These are phyloP conservation scores for Paragyromitra xinjiangensis DNA, from an alignment of 495 filamentous ascomycete species.

Conservation along the genomic window DNA sequence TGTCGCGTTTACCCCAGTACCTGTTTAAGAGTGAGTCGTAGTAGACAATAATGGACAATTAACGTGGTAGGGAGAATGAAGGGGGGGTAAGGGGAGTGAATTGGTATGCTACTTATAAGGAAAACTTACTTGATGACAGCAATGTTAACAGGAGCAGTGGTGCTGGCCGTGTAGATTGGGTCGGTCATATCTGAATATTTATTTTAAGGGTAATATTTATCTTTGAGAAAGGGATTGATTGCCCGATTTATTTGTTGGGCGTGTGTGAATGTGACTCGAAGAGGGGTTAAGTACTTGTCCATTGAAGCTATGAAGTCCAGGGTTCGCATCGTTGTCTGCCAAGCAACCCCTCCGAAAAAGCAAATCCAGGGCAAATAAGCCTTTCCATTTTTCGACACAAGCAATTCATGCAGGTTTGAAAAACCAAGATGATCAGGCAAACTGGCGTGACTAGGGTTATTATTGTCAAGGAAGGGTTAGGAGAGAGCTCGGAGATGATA, in stretches of 20 bases:
- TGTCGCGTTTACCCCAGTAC: conserved; percentile 98
- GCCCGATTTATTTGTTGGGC: background rate
- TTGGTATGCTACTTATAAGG: conserved; percentile 10
- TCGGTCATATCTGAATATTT: conserved; percentile 61
- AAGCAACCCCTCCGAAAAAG: background rate
- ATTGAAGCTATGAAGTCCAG: background rate
- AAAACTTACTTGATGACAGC: conserved; percentile 89
- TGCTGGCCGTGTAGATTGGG: conserved; percentile 84
- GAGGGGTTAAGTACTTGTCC: background rate
- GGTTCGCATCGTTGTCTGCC: background rate
- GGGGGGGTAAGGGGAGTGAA: conserved; percentile 18
- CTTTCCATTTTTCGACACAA: background rate
- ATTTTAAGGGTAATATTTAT: background rate
- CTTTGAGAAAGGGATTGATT: background rate
- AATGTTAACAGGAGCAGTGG: conserved; percentile 97
- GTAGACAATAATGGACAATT: background rate
- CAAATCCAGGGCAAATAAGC: background rate
- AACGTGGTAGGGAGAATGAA: background rate
- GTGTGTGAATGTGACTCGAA: background rate
- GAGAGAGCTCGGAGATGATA: background rate
- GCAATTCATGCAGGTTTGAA: background rate
- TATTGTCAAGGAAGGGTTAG: background rate
- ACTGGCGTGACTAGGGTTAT: background rate
- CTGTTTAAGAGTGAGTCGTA: conserved; percentile 60
- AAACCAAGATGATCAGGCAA: background rate